Evolutionary conservation across 371 early-diverging fungal genomes (phyloP).

Genomic region (Mortierella sp.): DNA sequence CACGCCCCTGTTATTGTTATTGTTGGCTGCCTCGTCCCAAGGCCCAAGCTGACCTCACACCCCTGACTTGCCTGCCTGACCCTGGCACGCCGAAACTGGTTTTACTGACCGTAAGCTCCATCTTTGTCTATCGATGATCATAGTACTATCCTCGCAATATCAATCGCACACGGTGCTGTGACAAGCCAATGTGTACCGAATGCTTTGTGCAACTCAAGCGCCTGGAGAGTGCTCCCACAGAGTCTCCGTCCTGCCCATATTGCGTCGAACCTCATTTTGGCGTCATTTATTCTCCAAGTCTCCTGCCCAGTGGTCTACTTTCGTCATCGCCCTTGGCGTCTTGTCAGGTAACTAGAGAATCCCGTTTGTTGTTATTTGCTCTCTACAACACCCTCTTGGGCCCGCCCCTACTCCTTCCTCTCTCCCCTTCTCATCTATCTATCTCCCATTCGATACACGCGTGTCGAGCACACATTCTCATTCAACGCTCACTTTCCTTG

Average conservation of each 20-base stretch:
- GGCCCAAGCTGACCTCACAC: too few relatives aligned
- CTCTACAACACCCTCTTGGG: too few relatives aligned
- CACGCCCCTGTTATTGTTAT: too few relatives aligned
- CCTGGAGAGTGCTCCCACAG: slow-evolving; percentile 63
- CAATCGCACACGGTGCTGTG: slow-evolving; percentile 94
- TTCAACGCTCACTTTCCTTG: too few relatives aligned
- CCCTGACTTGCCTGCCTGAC: slow-evolving; percentile 3
- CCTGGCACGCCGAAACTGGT: too few relatives aligned
- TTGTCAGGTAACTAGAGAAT: background rate
- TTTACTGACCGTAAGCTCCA: too few relatives aligned
- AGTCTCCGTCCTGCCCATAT: slow-evolving; percentile 85
- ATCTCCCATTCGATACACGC: too few relatives aligned
- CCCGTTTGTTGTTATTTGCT: background rate
- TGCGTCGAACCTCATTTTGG: slow-evolving; percentile 91
- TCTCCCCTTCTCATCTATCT: too few relatives aligned
- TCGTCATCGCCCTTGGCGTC: slow-evolving; percentile 5
- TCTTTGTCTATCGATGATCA: background rate
- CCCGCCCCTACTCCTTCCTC: too few relatives aligned
- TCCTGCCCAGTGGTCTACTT: slow-evolving; percentile 13
- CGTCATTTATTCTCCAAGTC: slow-evolving; percentile 70
- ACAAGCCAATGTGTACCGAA: slow-evolving; percentile 95
- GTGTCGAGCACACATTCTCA: too few relatives aligned
- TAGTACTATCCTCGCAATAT: slow-evolving; percentile 92
- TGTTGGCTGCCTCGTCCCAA: too few relatives aligned
- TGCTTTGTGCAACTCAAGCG: slow-evolving; percentile 95